These are phyloP conservation scores for Tuctoria greenei DNA, from an alignment of 176 grass and related monocot genomes.

Conservation along the genomic window DNA sequence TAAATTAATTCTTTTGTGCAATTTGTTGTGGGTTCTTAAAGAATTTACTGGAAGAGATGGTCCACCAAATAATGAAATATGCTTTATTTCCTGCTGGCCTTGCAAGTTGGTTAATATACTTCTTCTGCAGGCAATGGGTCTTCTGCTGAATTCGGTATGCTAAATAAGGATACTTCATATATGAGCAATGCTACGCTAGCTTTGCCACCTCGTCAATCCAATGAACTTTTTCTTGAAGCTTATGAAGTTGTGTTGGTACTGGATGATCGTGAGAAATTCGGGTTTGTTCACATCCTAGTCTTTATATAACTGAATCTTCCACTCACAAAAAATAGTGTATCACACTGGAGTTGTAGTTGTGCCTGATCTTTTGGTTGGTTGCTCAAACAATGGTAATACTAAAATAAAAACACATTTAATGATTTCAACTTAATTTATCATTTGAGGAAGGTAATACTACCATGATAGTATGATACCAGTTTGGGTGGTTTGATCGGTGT, in stretches of 20 bases:
- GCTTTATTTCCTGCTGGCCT: neutral
- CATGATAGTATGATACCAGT: neutral
- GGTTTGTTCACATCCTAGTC: slow-evolving; percentile 51
- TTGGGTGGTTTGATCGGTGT: slow-evolving; percentile 17
- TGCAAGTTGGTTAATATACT: slow-evolving; percentile 27
- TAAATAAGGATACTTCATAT: slow-evolving; percentile 31
- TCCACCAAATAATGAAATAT: slow-evolving; percentile 20
- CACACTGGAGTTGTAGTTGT: slow-evolving; percentile 16
- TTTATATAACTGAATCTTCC: neutral
- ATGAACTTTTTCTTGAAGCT: slow-evolving; percentile 68
- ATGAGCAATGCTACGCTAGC: slow-evolving; percentile 45
- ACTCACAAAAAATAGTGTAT: slow-evolving; percentile 39
- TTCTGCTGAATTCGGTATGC: slow-evolving; percentile 36
- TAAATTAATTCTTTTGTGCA: neutral
- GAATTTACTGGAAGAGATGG: slow-evolving; percentile 20
- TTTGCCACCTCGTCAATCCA: slow-evolving; percentile 62
- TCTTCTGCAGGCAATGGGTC: slow-evolving; percentile 31
- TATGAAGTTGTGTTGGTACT: slow-evolving; percentile 86
- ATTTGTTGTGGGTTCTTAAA: slow-evolving; percentile 17
- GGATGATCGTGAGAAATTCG: slow-evolving; percentile 90
- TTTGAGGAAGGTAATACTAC: neutral
- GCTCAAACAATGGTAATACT: slow-evolving; percentile 14
- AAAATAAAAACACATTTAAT: slow-evolving; percentile 15
- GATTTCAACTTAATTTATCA: neutral
- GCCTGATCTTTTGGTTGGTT: slow-evolving; percentile 10